Evolutionary conservation across 2,329 filamentous ascomycete species (phyloP), one percentile per base, ranked within the genome.

Genomic region (Claviceps sp.): DNA sequence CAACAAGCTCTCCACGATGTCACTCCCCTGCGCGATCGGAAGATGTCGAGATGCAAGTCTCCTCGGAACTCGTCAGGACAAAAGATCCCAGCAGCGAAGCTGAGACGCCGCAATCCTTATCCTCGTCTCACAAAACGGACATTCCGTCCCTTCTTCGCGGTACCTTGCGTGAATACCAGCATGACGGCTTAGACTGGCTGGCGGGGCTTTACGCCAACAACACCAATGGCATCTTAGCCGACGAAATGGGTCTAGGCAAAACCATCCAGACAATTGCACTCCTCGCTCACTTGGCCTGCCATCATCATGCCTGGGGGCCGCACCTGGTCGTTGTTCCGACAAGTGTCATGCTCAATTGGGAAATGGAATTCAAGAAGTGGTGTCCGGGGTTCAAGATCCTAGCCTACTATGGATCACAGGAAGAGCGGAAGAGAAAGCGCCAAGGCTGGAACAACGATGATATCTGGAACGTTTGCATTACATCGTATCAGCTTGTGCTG

Each of bases 361-460:
- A 98, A 67, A 97, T 97, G 86, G 93, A 98, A 68, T 98, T 98
- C 76, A 97, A 97, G 64, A 98, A 98, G 66, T 98, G 91, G 81
- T 88, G 90, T 53, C 93, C 94, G 3, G 91, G 93, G 0, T 98
- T 98, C 75, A 97, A 96, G 65, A 95, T 98, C 52, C 75, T 98
- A 54, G 93, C 90, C 0, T 98, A 98, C 70, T 98, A 97, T 64
- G 93, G 94, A 44, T 88, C 85, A 43, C 86, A 90, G 60, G 89
- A 96, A 58, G 93, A 98, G 68, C 84, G 93, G 46, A 90, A 88
- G 65, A 77, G 84, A 58, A 97, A 97, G 67, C 85, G 94, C 30
- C 82, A 85, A 62, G 91, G 93, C 2, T 98, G 93, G 93, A 88
- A 85, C 60, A 88, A 93, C 52, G 86, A 95, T 56, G 88, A 95